Conservation (phyloP, 345 rosid genomes). For the Viola odorata region DNA sequence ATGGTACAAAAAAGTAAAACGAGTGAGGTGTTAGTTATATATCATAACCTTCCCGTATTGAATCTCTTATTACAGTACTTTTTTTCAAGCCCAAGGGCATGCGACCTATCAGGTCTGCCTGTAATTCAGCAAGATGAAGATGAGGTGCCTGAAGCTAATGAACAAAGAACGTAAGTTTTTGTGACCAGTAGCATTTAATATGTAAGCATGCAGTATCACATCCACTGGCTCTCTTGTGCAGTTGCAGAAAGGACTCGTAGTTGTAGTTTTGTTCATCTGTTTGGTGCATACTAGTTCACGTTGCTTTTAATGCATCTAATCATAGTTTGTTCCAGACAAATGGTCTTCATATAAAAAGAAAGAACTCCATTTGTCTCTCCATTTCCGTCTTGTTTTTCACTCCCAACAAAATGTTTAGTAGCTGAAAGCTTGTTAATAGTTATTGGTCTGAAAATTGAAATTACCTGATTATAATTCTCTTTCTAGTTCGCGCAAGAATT, state of each 20-base stretch:
- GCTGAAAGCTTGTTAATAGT: too few species aligned
- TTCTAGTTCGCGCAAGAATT: constrained; percentile 29
- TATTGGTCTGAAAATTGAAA: too few species aligned
- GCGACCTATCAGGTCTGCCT: constrained; percentile 55
- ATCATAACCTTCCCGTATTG: not conserved
- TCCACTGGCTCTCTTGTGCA: not conserved
- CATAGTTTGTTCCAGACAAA: too few species aligned
- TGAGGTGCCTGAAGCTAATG: constrained; percentile 25
- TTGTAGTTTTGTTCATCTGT: too few species aligned
- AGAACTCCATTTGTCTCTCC: not conserved
- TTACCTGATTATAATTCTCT: not conserved
- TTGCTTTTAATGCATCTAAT: too few species aligned
- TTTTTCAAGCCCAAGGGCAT: constrained; percentile 40
- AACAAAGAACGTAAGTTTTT: constrained; percentile 36
- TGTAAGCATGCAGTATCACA: not conserved
- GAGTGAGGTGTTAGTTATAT: not conserved
- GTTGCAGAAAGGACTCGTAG: not conserved
- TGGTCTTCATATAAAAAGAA: too few species aligned
- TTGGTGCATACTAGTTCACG: too few species aligned
- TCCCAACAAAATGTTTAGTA: too few species aligned
- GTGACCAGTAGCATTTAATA: not conserved
- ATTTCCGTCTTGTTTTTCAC: too few species aligned
- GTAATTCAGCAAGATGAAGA: constrained; percentile 34
- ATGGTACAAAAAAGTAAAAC: not conserved
- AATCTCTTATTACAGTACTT: constrained; percentile 38